A percentile compares a stretch with the other conserved stretches of the same genome.
Conservation (phyloP, 2,329 filamentous ascomycete species). For the Colletotrichum sp. region DNA sequence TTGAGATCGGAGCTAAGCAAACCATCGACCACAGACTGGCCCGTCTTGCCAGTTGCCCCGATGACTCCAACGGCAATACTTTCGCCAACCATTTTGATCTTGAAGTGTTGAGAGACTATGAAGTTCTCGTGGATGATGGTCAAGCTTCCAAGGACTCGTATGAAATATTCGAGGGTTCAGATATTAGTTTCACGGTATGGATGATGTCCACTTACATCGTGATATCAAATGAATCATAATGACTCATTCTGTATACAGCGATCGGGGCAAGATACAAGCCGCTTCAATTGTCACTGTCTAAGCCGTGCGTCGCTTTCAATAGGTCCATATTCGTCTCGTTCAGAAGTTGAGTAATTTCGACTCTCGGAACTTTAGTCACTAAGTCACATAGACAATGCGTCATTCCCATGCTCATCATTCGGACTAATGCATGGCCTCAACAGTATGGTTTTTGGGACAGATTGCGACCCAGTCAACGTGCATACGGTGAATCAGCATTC, state of each 20-base stretch:
- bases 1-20: neutral
- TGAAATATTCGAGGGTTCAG: neutral
- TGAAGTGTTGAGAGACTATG: neutral
- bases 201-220: neutral
- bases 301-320: neutral
- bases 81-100: neutral
- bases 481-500: neutral
- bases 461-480: neutral
- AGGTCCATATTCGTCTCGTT: fast-evolving
- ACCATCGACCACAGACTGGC: neutral
- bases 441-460: neutral
- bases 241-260: neutral
- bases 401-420: neutral
- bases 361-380: neutral
- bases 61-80: neutral
- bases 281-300: neutral
- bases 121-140: neutral
- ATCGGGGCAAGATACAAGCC: neutral
- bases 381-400: neutral
- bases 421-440: neutral
- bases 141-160: neutral
- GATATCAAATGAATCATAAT: neutral
- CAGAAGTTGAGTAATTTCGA: neutral
- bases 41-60: neutral
- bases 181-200: neutral